Evolutionary conservation across 768 basidiomycete genomes (phyloP), one percentile per base, ranked within the genome.

Genomic region (Pseudohyphozyma bogoriensis): DNA sequence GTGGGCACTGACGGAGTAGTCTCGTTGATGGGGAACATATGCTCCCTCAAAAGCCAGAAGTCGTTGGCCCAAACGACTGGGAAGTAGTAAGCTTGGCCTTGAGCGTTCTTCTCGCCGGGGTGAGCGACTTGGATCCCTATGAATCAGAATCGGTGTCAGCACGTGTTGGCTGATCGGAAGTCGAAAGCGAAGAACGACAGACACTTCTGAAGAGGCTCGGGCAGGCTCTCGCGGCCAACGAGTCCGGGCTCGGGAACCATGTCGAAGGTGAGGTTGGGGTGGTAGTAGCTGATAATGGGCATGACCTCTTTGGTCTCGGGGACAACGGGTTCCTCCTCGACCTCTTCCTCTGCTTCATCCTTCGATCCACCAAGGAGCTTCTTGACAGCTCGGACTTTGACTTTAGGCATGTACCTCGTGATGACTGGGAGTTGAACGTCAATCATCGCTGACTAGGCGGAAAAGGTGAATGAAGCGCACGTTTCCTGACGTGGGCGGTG

Each of bases 41-140:
- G 85, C 44, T 85, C 84, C 40, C 83, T 82, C 32, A 79, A 70
- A 59, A 73, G 58, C 61, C 93, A 96, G 75, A 96, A 96, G 70
- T 95, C 90, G 71, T 97, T 97, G 18, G 89, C 82, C 74, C 86
- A 97, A 39, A 96, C 72, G 60, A 92, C 83, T 12, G 93, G 93
- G 69, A 83, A 86, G 79, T 92, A 90, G 64, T n/a, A 26, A 0
- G 26, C 36, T 26, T 59, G 46, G n/a, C 58, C 62, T 1, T 65
- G 44, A 56, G 60, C 10, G 15, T 47, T 42, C 26, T 40, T 39
- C 28, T 56, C 55, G n/a, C 77, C 69, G 29, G 75, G 78, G 6
- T 81, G 78, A 40, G 85, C 76, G 42, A 90, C 71, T 55, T 82
- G 76, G 49, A 90, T 72, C 72, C 87, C 87, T 86, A 68, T n/a